A percentile compares a stretch with the other conserved stretches of the same genome.
These are phyloP conservation scores for Ogataea degrootiae DNA, from an alignment of 805 yeast genomes.

Conservation along the genomic window DNA sequence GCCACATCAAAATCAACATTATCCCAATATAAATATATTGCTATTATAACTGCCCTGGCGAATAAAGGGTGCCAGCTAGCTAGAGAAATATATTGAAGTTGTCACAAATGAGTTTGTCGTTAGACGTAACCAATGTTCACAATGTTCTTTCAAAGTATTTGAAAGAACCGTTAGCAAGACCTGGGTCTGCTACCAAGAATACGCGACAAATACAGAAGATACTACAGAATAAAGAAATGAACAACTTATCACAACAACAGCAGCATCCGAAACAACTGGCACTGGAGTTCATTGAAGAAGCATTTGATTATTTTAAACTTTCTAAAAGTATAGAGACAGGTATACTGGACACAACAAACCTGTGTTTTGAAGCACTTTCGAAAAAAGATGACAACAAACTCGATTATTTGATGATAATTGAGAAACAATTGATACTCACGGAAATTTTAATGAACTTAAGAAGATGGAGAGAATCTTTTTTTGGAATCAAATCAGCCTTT, in stretches of 20 bases:
- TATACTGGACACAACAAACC: constrained; percentile 3
- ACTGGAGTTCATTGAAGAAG: constrained; percentile 5
- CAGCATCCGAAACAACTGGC: constrained; percentile 7
- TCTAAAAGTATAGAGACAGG: neutral
- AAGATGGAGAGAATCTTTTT: neutral
- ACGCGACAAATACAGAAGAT: neutral
- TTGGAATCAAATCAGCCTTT: neutral
- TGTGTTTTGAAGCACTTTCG: constrained; percentile 9
- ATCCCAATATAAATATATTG: too few species aligned
- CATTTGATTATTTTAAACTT: constrained; percentile 2
- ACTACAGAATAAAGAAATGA: neutral
- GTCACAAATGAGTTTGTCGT: neutral
- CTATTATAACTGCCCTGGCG: too few species aligned
- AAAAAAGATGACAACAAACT: neutral
- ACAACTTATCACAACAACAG: neutral
- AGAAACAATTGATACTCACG: neutral
- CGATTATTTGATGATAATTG: neutral
- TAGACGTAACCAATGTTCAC: neutral
- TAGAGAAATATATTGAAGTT: too few species aligned
- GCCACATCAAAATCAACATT: too few species aligned
- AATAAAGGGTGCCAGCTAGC: too few species aligned
- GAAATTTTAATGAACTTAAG: neutral
- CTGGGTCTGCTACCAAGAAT: neutral
- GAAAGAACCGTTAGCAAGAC: neutral
- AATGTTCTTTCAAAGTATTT: neutral